Base-by-base conservation (phyloP, 2,329 filamentous ascomycete species). In the Bipolaris victoriae region DNA sequence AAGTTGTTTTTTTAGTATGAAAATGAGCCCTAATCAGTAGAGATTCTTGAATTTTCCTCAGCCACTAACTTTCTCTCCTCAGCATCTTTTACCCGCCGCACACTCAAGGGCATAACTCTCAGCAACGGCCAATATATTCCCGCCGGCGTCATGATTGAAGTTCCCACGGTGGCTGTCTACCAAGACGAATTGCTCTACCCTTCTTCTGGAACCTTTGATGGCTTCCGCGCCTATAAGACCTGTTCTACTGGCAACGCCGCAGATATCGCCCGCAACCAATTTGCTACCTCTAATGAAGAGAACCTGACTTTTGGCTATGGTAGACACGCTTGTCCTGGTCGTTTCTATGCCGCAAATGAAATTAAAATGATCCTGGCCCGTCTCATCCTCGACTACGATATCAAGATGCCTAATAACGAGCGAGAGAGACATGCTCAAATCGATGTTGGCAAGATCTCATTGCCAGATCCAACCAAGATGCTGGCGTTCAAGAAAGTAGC, bases 91-190 rank as follows among this genome's bases (percentile, higher is more conserved):
- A 1, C 79, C 26, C 82, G 83, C 56, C 83, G 81, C 60, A 82
- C 83, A 7, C 71, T 82, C 33, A 78, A 80, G 62, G 76, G 80
- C 3, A 78, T 86, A 63, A 79, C 78, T 2, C 80, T 86, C 1
- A 84, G 83, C 43, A 83, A 83, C 66, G 84, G 84, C 15, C 81
- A 84, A 47, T 76, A 79, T 55, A 68, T 78, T 6, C 77, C 77
- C 0, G 57, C 70, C 1, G 77, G 77, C 31, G 66, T 68, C 22
- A 52, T 63, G 10, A 61, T 79, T 40, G 75, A 77, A 61, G 61
- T 66, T 2, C 67, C 73, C 35, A 57, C 68, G 0, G 49, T 63
- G 7, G 72, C 70, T 37, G 52, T 75, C 47, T 70, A 72, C 60
- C 45, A 53, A 7, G 73, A 76, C 49, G 45, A 57, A 0, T 29